A percentile compares a stretch with the other conserved stretches of the same genome.
These are phyloP conservation scores for Penicillium concentricum DNA, from an alignment of 2,329 filamentous ascomycete genomes.

Conservation along the genomic window DNA sequence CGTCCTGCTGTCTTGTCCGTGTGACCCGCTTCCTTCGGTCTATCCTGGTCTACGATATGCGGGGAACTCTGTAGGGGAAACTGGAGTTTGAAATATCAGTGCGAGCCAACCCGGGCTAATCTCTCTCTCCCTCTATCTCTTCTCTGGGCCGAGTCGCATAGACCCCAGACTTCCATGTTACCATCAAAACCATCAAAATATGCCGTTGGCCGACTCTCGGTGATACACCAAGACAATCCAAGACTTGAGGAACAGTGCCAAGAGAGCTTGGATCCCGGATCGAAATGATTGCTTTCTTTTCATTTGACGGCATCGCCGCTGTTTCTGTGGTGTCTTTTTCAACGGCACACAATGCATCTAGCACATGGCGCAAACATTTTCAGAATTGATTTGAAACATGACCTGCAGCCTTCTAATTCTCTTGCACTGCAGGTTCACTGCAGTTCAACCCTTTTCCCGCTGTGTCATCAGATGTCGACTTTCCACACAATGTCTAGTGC, in stretches of 20 bases:
- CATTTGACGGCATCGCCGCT: conserved; percentile 2
- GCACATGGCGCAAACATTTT: not conserved
- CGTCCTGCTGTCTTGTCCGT: not conserved
- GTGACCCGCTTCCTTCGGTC: not conserved
- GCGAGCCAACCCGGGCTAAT: not conserved
- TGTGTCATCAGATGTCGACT: not conserved
- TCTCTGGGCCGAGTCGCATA: not conserved
- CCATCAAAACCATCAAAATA: not conserved
- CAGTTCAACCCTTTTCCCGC: not conserved
- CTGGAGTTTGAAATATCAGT: not conserved
- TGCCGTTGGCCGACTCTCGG: not conserved
- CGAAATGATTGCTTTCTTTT: not conserved
- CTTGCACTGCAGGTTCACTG: not conserved
- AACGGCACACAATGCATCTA: not conserved
- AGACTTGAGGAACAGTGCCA: not conserved
- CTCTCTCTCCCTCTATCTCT: not conserved
- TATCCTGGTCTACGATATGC: not conserved
- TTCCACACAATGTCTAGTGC: not conserved
- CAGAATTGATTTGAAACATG: not conserved
- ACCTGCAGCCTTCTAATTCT: not conserved
- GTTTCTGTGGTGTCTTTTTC: not conserved
- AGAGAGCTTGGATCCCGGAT: conserved; percentile 4
- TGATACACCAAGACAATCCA: not conserved
- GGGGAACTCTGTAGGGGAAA: not conserved
- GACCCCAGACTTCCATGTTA: not conserved